Base-by-base conservation (phyloP, 331 rosid species). In the Saraca asoca region DNA sequence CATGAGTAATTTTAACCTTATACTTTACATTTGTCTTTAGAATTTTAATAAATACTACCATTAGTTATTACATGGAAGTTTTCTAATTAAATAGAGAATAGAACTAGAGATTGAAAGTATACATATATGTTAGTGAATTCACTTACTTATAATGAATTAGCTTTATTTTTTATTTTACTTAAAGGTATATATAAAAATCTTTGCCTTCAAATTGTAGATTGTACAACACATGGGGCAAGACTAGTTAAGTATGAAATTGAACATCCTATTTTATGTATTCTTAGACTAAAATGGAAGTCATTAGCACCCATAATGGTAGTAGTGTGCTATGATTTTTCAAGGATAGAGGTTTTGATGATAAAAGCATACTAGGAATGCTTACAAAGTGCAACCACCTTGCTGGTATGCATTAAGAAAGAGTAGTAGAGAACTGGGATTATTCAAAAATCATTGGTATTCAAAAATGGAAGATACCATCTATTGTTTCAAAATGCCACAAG, bases 301-400 rank as follows among this genome's bases (percentile, higher is more conserved):
- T 83, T 54, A 72, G 69, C 79, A 63, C 78, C 74, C 75, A 75
- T 51, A 85, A 80, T 79, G 85, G 87, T 62, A 38, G 77, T 12
- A 59, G 82, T 70, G 77, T 93, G 79, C 81, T 86, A 84, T 89
- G 96, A 97, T 93, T 93, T 85, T 93, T 88, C 68, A 81, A 88
- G 82, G 92, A 90, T 45, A 84, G 78, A 69, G 98, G 96, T 39
- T 90, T 93, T 76, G 98, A 90, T 75, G 98, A 90, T 43, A 81
- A 69, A 74, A 82, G 78, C 52, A 85, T 86, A 15, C 62, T 79
- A 29, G 89, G 81, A 31, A 86, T 90, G 84, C 76, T 93, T 61
- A 81, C 37, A 56, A 90, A 77, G 71, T 93, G 97, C 61, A 83
- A 64, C 82, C 94, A 87, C 39, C 91, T 93, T 2, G 90, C 90